Evolutionary conservation across 495 filamentous ascomycete genomes (phyloP).

Genomic region (Aspergillus asperescens): DNA sequence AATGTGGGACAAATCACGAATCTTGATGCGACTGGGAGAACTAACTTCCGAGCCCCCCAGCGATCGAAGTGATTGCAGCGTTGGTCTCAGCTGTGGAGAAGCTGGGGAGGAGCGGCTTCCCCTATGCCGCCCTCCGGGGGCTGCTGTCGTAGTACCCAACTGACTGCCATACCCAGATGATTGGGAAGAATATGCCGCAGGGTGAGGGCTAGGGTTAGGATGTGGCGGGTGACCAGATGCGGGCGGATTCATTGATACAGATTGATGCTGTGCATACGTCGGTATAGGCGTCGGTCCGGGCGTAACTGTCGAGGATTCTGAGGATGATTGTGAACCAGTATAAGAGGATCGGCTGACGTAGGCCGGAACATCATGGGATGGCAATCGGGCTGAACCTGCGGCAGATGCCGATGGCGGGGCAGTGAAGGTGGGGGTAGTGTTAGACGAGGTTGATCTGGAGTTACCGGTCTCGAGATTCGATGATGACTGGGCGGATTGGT

Average conservation of each 20-base stretch:
- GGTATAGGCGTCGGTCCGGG: constrained; percentile 26
- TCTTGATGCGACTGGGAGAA: constrained; percentile 72
- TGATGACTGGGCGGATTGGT: constrained; percentile 16
- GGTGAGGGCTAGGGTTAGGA: constrained; percentile 17
- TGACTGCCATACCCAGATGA: constrained; percentile 12
- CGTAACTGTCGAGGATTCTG: constrained; percentile 26
- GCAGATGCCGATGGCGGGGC: constrained; percentile 37
- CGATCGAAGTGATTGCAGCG: constrained; percentile 45
- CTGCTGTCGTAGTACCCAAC: constrained; percentile 7
- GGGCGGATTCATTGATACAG: constrained; percentile 32
- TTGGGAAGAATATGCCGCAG: constrained; percentile 20
- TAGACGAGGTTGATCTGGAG: constrained; percentile 37
- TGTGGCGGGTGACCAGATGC: constrained; percentile 22
- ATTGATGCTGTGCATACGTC: constrained; percentile 18
- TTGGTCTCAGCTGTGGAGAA: constrained; percentile 51
- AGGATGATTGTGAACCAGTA: constrained; percentile 23
- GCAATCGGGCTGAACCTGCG: constrained; percentile 34
- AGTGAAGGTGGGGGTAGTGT: constrained; percentile 36
- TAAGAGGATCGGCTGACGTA: constrained; percentile 34
- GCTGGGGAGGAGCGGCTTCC: constrained; percentile 40
- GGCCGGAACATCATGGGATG: constrained; percentile 37
- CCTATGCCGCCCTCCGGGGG: constrained; percentile 10
- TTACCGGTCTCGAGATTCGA: constrained; percentile 25
- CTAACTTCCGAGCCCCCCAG: constrained; percentile 50
- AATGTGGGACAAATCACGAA: constrained; percentile 82